Evolutionary conservation across 2,329 filamentous ascomycete species (phyloP).

Genomic region (Fonsecaea nubica): DNA sequence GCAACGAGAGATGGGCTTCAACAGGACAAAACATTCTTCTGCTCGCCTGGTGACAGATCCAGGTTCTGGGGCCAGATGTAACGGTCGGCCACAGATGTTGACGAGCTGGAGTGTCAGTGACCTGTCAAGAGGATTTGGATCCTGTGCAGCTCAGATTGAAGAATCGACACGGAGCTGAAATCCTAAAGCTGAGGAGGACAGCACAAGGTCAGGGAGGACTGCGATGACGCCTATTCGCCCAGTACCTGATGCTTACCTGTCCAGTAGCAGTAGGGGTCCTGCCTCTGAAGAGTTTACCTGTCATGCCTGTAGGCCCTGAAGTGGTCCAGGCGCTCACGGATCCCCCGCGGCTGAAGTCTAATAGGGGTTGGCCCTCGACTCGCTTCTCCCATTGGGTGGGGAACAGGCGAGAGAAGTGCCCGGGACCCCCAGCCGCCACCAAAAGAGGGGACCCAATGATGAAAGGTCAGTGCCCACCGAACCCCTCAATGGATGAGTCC

Average conservation of each 20-base stretch:
- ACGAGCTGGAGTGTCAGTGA: background rate
- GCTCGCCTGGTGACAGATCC: background rate
- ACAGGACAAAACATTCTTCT: background rate
- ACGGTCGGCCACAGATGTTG: slow-evolving; percentile 4
- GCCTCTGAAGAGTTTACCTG: background rate
- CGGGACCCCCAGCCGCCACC: background rate
- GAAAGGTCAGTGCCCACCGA: background rate
- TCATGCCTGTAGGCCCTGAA: background rate
- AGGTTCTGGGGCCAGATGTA: slow-evolving; percentile 2
- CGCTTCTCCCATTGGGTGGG: slow-evolving; percentile 2
- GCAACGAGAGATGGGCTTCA: slow-evolving; percentile 4
- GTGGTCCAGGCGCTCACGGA: slow-evolving; percentile 10
- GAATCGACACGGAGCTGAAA: slow-evolving; percentile 18
- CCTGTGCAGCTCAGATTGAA: slow-evolving; percentile 20
- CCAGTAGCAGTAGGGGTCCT: too few relatives aligned
- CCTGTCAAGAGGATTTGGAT: background rate
- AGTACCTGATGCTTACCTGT: background rate
- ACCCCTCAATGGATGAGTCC: background rate
- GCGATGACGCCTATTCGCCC: slow-evolving; percentile 9
- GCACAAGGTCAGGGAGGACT: background rate
- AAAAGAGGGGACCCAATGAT: slow-evolving; percentile 6
- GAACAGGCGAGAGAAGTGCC: background rate
- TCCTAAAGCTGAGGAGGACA: slow-evolving; percentile 12
- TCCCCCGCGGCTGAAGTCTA: slow-evolving; percentile 7
- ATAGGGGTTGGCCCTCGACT: background rate